Evolutionary conservation across 176 grass and related monocot genomes (phyloP), one percentile per base, ranked within the genome.

Genomic region (Panicum miliaceum): DNA sequence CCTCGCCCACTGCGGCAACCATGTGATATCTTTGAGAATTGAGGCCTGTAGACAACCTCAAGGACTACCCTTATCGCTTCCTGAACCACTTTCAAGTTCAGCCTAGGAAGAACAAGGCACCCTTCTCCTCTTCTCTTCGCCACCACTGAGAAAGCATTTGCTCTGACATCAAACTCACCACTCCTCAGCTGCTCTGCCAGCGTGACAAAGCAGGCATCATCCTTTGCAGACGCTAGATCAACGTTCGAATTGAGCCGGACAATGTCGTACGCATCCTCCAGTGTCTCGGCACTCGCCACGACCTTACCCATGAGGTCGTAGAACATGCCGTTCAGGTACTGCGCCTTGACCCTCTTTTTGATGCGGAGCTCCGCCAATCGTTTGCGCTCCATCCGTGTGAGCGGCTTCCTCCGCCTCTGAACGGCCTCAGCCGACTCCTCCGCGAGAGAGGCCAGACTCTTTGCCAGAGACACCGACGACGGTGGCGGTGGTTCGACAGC

Each of bases 21-120:
- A 70, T 98, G 96, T 16, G 96, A 95, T 79, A 98, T 95, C 84
- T 91, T 98, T 46, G 92, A 98, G 82, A 98, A 98, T 7, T 98
- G 85, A 47, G 89, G 96, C 46, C 89, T 93, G 84, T 86, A 93
- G 46, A 93, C 85, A 70, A 93, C 91, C 65, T 98, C 93, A 75
- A 98, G 96, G 43, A 85, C 87, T 64, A 92, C 80, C 68, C 93
- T 88, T 35, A 98, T 56, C 0, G 93, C 93, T 76, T 98, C 96
- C 86, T 98, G 93, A 75, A 95, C 80, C 82, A 98, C 76, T 87
- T 78, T 98, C 69, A 98, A 78, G 22, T 90, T 90, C 61, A 98
- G 73, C 42, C 85, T 90, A 50, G 96, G 93, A 71, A 98, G 96
- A 70, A 93, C 87, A 67, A 98, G 89, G 25, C 42, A 32, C 36